Conservation (phyloP, 225 moss, liverwort and hornwort species). For the Climacium dendroides region DNA sequence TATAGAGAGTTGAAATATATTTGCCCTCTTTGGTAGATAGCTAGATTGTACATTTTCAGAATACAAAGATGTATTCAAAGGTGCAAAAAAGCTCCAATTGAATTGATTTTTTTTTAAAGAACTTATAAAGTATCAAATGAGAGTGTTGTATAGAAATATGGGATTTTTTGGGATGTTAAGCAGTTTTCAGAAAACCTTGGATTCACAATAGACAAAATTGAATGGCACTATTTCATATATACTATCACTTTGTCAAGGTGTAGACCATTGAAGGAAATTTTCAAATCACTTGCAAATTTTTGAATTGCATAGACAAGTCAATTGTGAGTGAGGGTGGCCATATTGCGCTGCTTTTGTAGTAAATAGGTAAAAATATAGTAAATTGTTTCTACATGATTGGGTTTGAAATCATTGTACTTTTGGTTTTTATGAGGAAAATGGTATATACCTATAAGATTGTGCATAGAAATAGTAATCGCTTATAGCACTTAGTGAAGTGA, state of each 20-base stretch:
- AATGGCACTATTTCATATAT: neutral
- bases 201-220: accelerated
- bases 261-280: accelerated
- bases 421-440: accelerated
- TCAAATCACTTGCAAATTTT: neutral
- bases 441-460: accelerated
- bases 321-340: accelerated
- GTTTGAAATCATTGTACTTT: neutral
- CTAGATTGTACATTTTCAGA: no score
- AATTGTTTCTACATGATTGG: neutral
- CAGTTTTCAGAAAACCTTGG: neutral
- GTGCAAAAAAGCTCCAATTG: neutral
- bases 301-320: neutral
- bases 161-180: accelerated
- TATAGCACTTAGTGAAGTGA: neutral
- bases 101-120: neutral
- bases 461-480: accelerated
- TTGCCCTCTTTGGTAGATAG: no score
- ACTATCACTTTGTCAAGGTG: neutral
- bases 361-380: neutral
- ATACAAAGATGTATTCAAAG: neutral
- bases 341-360: neutral
- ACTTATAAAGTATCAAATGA: no score
- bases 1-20: neutral
- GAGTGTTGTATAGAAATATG: neutral